A percentile compares a stretch with the other conserved stretches of the same genome.
Evolutionary conservation across 2,329 filamentous ascomycete species (phyloP).

Genomic region (Sphaerostilbella broomeana): DNA sequence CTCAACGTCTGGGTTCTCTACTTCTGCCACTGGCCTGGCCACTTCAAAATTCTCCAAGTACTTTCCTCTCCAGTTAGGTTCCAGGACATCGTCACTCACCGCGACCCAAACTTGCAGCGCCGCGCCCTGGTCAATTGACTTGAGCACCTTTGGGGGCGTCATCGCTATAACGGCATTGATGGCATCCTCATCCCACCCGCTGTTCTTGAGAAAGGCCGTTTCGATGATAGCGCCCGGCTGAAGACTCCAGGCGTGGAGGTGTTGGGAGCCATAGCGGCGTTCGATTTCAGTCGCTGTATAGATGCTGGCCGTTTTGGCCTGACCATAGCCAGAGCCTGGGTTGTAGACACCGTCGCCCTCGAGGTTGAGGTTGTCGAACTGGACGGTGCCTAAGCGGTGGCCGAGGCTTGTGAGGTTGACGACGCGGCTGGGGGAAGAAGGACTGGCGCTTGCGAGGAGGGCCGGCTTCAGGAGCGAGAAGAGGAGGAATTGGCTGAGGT

Average conservation of each 20-base stretch:
- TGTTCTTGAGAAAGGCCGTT: conserved; percentile 2
- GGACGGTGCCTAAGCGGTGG: conserved; percentile 30
- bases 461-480: conserved; percentile 27
- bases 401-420: conserved; percentile 8
- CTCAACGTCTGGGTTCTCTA: not conserved
- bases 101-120: conserved; percentile 39
- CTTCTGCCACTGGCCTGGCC: not conserved
- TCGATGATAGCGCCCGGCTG: conserved; percentile 38
- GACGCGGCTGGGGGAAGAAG: conserved; percentile 7
- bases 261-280: conserved; percentile 34
- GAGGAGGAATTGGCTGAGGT: conserved; percentile 48
- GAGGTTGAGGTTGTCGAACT: conserved; percentile 32
- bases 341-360: conserved; percentile 1
- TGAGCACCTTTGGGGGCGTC: conserved; percentile 5
- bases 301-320: conserved; percentile 34
- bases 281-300: conserved; percentile 43
- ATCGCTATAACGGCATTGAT: not conserved
- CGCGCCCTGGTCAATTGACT: conserved; percentile 35
- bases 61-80: conserved; percentile 29
- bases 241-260: conserved; percentile 36
- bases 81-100: conserved; percentile 25
- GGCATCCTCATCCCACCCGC: not conserved
- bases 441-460: conserved; percentile 6
- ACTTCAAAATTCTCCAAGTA: conserved; percentile 32
- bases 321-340: conserved; percentile 28